A percentile compares a stretch with the other conserved stretches of the same genome.
phyloP scores from a whole-genome alignment of 768 basidiomycete species.

The Lentinula edodes region DNA sequence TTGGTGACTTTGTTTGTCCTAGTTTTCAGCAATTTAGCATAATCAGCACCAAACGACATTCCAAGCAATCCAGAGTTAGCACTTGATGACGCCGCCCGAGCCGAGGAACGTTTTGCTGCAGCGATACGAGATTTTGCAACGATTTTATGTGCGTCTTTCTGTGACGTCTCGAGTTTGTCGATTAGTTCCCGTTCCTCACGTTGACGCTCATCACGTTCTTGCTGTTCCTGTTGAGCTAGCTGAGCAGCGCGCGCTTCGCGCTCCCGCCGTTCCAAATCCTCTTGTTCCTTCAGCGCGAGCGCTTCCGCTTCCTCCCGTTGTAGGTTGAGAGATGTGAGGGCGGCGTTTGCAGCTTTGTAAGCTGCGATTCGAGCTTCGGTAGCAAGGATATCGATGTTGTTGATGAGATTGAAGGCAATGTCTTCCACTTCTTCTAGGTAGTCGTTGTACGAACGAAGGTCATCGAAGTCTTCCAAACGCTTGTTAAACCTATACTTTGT shows the following conservation, averaged over 20 bases:
- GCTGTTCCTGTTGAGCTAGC: conserved; percentile 26
- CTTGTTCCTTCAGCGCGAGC: conserved; percentile 67
- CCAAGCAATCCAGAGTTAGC: conserved; percentile 13
- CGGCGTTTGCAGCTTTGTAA: conserved; percentile 78
- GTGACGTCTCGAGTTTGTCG: conserved; percentile 74
- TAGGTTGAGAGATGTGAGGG: conserved; percentile 76
- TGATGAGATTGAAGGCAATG: conserved; percentile 94
- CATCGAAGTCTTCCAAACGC: conserved; percentile 80
- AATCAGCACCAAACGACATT: conserved; percentile 37
- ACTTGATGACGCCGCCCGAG: conserved; percentile 37
- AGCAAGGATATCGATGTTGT: conserved; percentile 72
- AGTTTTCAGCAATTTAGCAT: conserved; percentile 47
- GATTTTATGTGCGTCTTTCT: conserved; percentile 63
- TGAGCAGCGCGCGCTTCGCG: conserved; percentile 53
- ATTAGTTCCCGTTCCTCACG: conserved; percentile 70
- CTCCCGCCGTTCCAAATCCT: conserved; percentile 71
- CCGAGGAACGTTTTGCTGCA: conserved; percentile 54
- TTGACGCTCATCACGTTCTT: conserved; percentile 40
- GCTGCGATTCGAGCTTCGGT: conserved; percentile 81
- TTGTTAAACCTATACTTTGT: conserved; percentile 78
- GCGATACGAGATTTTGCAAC: conserved; percentile 65
- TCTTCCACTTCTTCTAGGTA: conserved; percentile 97
- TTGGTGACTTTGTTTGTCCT: conserved; percentile 57
- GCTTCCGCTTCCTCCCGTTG: conserved; percentile 77
- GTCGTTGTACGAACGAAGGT: conserved; percentile 81